phyloP scores from a whole-genome alignment of 768 basidiomycete genomes.

The Hypsizygus marmoreus region DNA sequence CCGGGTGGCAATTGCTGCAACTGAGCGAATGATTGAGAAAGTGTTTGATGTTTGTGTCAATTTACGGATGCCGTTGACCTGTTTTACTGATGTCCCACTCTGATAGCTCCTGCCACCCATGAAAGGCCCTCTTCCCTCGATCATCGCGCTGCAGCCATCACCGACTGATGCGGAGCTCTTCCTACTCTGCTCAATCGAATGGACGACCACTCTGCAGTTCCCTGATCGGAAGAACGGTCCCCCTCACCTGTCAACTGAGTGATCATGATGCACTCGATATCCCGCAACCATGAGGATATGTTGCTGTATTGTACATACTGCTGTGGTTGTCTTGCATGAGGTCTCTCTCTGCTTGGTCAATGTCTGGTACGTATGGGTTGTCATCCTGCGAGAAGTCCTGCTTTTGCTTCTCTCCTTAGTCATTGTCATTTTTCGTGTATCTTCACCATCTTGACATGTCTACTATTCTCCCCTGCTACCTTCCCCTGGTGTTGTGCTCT shows the following conservation, averaged over 20 bases:
- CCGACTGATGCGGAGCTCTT: slow-evolving; percentile 61
- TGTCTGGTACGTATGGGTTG: slow-evolving; percentile 81
- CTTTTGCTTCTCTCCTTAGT: slow-evolving; percentile 49
- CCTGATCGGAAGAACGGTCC: no score
- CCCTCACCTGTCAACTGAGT: no score
- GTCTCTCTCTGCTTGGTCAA: no score
- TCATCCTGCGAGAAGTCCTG: slow-evolving; percentile 87
- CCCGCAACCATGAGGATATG: no score
- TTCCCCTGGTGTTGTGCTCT: no score
- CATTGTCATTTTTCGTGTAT: no score
- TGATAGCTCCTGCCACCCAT: slow-evolving; percentile 52
- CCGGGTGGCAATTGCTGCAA: slow-evolving; percentile 77
- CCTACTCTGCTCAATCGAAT: slow-evolving; percentile 87
- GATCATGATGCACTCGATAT: no score
- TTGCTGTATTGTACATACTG: no score
- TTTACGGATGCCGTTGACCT: background rate
- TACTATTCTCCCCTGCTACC: no score
- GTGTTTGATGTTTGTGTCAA: slow-evolving; percentile 56
- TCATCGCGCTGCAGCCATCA: slow-evolving; percentile 56
- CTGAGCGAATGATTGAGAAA: slow-evolving; percentile 73
- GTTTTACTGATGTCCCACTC: slow-evolving; percentile 10
- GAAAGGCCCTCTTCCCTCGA: slow-evolving; percentile 60
- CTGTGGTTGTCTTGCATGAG: no score
- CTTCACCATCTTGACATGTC: no score
- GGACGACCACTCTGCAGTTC: no score